Evolutionary conservation across 805 yeast species (phyloP), one percentile per base, ranked within the genome.

Genomic region (Tetrapisispora iriomotensis): DNA sequence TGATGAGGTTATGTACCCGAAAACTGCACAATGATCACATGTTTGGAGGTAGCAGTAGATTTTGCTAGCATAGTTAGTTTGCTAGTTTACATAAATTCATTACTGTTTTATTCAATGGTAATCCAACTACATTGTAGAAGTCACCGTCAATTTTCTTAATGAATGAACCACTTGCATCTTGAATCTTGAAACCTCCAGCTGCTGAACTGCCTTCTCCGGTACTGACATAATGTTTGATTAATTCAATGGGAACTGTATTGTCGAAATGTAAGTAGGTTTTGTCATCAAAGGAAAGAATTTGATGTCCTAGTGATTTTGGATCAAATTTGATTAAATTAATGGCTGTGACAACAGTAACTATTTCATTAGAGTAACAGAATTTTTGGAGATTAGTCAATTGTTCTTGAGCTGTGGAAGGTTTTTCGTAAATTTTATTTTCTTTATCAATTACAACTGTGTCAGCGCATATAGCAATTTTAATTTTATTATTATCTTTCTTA

Each of bases 181-280:
- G 97, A 43, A 82, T 78, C 49, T 77, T 78, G 63, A 84, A 88
- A 1, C 98, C 98, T 6, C 96, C 98, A 2, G 97, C 95, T 1
- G 84, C 96, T 35, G 71, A 71, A 7, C 68, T 40, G 1, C 92
- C 97, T 56, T 90, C 96, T 18, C 71, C 79, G 2, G 78, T 63
- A 2, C 68, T 69, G 9, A 82, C 80, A 57, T 90, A 90, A 13
- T 67, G 64, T 20, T 70, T 53, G 4, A 90, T 51, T 29, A 79
- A 65, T n/a, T 67, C 74, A 46, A 75, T 76, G 1, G 77, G 67
- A 12, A 77, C 60, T 1, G 53, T 41, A 8, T 61, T 45, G 39
- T 73, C 74, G 51, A 75, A 64, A 17, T 49, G 39, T 4, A 74
- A 48, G 12, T 47, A 45, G 0, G 77, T 71, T 21, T 58, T 60